These are phyloP conservation scores for Podosphaera fusca DNA, from an alignment of 2,329 filamentous ascomycete species.

Conservation along the genomic window DNA sequence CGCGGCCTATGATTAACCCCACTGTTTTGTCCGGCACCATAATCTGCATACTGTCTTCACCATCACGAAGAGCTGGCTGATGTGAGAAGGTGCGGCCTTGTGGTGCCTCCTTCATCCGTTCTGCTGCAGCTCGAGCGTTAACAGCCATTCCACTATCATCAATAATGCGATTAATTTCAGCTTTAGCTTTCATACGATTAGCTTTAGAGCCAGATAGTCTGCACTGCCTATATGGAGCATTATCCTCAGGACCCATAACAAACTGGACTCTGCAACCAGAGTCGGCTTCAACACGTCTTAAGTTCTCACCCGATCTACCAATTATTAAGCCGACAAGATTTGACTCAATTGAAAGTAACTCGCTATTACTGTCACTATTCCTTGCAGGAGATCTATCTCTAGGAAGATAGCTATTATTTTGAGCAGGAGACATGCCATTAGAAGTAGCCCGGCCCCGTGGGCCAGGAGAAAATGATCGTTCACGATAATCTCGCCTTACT, in stretches of 20 bases:
- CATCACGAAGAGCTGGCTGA: slow-evolving; percentile 39
- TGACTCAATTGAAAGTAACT: slow-evolving; percentile 71
- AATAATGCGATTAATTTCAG: slow-evolving; percentile 69
- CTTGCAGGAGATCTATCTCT: slow-evolving; percentile 35
- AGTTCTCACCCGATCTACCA: slow-evolving; percentile 70
- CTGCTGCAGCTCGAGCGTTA: slow-evolving; percentile 22
- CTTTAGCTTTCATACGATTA: slow-evolving; percentile 54
- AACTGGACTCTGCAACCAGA: slow-evolving; percentile 74
- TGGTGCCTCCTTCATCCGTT: slow-evolving; percentile 16
- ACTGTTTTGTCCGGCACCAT: slow-evolving; percentile 90
- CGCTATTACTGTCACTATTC: slow-evolving; percentile 37
- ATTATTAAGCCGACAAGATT: slow-evolving; percentile 78
- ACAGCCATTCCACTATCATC: slow-evolving; percentile 52
- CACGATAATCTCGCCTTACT: slow-evolving; percentile 30
- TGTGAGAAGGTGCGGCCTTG: slow-evolving; percentile 14
- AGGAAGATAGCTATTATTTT: slow-evolving; percentile 24
- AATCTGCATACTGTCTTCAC: slow-evolving; percentile 72
- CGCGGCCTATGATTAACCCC: slow-evolving; percentile 79
- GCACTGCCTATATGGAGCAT: slow-evolving; percentile 56
- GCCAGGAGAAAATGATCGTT: slow-evolving; percentile 50
- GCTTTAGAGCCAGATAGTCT: slow-evolving; percentile 57
- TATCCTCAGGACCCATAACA: slow-evolving; percentile 48
- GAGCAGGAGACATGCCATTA: slow-evolving; percentile 31
- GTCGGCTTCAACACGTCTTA: slow-evolving; percentile 64
- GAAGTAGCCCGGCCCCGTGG: slow-evolving; percentile 27